Base-by-base conservation (phyloP, 805 yeast species). In the Kuraishia ogatae region DNA sequence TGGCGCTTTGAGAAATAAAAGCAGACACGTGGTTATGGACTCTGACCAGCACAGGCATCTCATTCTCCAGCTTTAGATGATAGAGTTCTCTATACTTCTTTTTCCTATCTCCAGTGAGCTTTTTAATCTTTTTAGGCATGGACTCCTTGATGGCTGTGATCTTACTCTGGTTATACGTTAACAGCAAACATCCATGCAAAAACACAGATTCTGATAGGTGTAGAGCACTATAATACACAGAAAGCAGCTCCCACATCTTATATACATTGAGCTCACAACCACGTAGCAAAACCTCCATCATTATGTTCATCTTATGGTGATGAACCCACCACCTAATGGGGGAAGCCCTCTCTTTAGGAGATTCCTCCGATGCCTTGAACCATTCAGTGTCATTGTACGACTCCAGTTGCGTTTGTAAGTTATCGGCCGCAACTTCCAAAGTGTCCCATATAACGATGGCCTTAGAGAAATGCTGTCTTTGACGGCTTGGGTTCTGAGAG, bases 231-330 rank as follows among this genome's bases (percentile, higher is more conserved):
- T 93, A 89, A 65, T 81, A 85, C 70, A 87, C 81, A 26, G 80
- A 69, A 54, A 78, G 76, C 54, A 76, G 71, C 66, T 93, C 98
- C 76, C 86, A 85, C 6, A 78, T 77, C 60, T 82, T 82, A 66
- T 87, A 89, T 15, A 90, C 67, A 23, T 88, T 88, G 47, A 88
- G 74, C 61, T 87, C 93, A 60, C 90, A 81, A 1, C 96, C 94
- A 56, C 82, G 78, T 29, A 89, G 67, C 0, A 82, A 79, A n/a
- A 84, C 81, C 64, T 87, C 86, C 17, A 81, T 61, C 96, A 93
- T 93, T 39, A 80, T 71, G 43, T 74, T 75, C 48, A 91, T 68
- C 66, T 93, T 93, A 59, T 79, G 75, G 59, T 73, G 76, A 64
- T 81, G 87, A 1, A 86, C 75, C 81, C 83, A 90, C 1, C 89